Conservation (phyloP, 2,329 filamentous ascomycete species). For the Dactylonectria estremocensis region DNA sequence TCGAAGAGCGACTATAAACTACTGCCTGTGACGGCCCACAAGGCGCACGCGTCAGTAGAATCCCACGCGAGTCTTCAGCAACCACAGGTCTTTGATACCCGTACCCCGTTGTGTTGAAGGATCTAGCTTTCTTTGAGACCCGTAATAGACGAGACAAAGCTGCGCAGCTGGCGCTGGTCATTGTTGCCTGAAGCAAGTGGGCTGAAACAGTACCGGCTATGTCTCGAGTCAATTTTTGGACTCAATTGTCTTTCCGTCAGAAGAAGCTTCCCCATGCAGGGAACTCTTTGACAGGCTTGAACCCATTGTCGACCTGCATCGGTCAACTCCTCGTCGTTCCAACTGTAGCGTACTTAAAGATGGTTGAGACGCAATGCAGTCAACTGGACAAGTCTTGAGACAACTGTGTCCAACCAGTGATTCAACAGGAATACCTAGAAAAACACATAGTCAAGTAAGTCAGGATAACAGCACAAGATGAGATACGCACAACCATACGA, state of each 20-base stretch:
- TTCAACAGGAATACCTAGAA: conserved; percentile 1
- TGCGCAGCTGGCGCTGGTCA: background rate
- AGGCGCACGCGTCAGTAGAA: background rate
- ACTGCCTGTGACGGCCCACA: background rate
- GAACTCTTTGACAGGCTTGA: background rate
- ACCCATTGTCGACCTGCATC: background rate
- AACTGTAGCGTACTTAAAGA: conserved; percentile 11
- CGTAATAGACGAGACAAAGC: background rate
- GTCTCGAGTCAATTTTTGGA: background rate
- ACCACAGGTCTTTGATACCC: background rate
- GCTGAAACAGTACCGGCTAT: background rate
- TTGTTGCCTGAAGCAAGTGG: background rate
- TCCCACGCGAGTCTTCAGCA: background rate
- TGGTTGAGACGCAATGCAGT: background rate
- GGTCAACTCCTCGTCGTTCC: background rate
- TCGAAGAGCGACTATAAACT: background rate
- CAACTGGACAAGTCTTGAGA: background rate
- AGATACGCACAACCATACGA: conserved; percentile 12
- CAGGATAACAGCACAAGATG: conserved; percentile 28
- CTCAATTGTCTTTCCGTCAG: background rate
- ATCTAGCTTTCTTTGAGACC: background rate
- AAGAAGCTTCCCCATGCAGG: background rate
- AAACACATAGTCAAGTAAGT: background rate
- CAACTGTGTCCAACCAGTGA: conserved; percentile 2
- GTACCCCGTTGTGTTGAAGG: background rate